Conservation (phyloP, 768 basidiomycete species). For the Auricularia sp. region DNA sequence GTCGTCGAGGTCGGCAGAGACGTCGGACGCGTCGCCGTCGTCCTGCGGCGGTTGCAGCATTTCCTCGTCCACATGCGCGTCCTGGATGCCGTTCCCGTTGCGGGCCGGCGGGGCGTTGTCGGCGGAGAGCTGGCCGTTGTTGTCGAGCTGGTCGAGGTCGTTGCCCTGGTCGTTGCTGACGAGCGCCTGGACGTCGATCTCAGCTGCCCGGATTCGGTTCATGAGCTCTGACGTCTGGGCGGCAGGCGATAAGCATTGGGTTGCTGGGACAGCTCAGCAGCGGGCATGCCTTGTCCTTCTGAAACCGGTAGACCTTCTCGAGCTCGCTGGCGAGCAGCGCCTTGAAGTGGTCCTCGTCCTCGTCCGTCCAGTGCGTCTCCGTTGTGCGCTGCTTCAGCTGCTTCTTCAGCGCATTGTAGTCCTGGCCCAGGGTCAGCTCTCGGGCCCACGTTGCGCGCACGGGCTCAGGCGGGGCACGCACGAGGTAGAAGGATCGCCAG, state of each 20-base stretch:
- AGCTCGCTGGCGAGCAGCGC: constrained; percentile 72
- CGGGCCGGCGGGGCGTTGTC: too few species aligned
- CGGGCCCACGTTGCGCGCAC: background rate
- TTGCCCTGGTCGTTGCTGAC: constrained; percentile 45
- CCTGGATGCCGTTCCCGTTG: constrained; percentile 11
- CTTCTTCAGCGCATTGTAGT: constrained; percentile 83
- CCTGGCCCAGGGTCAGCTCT: constrained; percentile 12
- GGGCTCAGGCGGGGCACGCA: background rate
- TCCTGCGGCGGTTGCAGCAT: constrained; percentile 12
- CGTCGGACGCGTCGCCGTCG: constrained; percentile 37
- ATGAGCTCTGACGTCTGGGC: constrained; percentile 71
- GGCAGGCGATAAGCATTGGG: background rate
- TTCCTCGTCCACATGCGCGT: constrained; percentile 7
- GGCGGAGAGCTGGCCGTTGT: background rate
- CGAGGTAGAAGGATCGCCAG: constrained; percentile 82
- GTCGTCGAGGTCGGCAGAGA: constrained; percentile 49
- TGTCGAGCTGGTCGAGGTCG: constrained; percentile 7
- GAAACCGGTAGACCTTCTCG: constrained; percentile 91
- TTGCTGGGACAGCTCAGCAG: too few species aligned
- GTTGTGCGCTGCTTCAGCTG: constrained; percentile 68
- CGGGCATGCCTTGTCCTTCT: constrained; percentile 63
- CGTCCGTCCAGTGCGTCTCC: constrained; percentile 53
- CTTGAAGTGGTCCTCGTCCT: constrained; percentile 78
- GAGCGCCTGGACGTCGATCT: constrained; percentile 68
- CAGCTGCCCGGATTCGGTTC: constrained; percentile 70